phyloP scores from a whole-genome alignment of 2,329 filamentous ascomycete species.

The Diaporthe caulivora region DNA sequence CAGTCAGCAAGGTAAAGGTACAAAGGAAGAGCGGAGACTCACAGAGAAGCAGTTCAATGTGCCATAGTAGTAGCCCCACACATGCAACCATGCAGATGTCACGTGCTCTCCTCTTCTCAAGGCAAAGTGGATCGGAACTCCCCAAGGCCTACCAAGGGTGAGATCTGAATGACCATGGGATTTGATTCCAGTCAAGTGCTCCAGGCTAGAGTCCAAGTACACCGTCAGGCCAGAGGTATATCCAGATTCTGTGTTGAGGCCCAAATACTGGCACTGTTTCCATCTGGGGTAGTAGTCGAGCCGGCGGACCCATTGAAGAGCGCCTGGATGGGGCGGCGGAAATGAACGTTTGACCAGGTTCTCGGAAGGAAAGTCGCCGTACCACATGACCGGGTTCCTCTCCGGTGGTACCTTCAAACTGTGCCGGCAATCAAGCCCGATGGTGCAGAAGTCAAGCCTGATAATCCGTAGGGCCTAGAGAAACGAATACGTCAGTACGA shows the following conservation, averaged over 20 bases:
- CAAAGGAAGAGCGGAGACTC: too few relatives aligned
- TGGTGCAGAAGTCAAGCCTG: neutral
- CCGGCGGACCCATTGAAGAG: neutral
- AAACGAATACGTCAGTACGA: neutral
- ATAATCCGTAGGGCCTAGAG: constrained; percentile 4
- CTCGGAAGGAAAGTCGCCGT: neutral
- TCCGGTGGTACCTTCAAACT: neutral
- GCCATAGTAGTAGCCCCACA: neutral
- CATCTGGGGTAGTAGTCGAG: constrained; percentile 15
- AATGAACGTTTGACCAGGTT: neutral
- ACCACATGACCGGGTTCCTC: neutral
- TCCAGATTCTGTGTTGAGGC: neutral
- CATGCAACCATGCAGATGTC: constrained; percentile 16
- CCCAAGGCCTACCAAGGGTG: neutral
- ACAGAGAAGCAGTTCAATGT: neutral
- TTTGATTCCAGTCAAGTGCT: neutral
- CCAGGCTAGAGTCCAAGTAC: neutral
- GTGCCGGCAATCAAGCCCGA: neutral
- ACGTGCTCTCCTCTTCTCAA: neutral
- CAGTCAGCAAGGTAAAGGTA: neutral
- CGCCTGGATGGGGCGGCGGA: neutral
- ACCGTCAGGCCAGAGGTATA: constrained; percentile 17
- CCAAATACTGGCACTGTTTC: constrained; percentile 28
- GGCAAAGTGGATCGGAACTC: neutral
- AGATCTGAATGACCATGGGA: neutral